These are phyloP conservation scores for Aspergillus funiculosus DNA, from an alignment of 495 filamentous ascomycete species.

Conservation along the genomic window DNA sequence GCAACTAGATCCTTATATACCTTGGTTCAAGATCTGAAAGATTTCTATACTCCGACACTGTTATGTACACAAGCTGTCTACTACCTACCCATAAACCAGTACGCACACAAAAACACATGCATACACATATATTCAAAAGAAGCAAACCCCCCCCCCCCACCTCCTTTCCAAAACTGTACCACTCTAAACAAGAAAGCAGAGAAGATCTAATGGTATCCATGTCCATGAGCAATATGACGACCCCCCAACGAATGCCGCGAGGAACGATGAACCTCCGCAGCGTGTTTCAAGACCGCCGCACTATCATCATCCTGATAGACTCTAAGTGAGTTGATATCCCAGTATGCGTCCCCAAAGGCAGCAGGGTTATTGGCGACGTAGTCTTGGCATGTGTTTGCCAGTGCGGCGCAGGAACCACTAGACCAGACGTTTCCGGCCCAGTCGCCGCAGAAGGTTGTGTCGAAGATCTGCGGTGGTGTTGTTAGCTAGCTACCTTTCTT, in stretches of 20 bases:
- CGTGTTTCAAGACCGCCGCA: neutral
- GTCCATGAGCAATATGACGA: neutral
- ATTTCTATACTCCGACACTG: too few species aligned
- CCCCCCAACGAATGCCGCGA: neutral
- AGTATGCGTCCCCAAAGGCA: conserved; percentile 59
- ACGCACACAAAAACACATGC: too few species aligned
- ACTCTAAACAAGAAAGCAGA: too few species aligned
- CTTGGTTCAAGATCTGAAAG: too few species aligned
- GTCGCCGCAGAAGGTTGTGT: conserved; percentile 64
- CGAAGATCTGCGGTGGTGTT: conserved; percentile 40
- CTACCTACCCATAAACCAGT: too few species aligned
- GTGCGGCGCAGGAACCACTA: conserved; percentile 24
- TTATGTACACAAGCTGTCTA: too few species aligned
- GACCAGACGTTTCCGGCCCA: conserved; percentile 51
- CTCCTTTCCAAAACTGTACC: too few species aligned
- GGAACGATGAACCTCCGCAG: neutral
- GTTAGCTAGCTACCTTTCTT: conserved; percentile 1
- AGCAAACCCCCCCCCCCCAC: too few species aligned
- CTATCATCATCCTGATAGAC: conserved; percentile 45
- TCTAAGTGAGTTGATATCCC: conserved; percentile 59
- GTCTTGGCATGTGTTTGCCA: conserved; percentile 50
- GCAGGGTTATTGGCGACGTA: conserved; percentile 57
- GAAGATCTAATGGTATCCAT: too few species aligned
- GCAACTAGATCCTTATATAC: too few species aligned
- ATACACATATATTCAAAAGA: too few species aligned